Conservation (phyloP, 2,329 filamentous ascomycete genomes). For the Hysterium pulicare region DNA sequence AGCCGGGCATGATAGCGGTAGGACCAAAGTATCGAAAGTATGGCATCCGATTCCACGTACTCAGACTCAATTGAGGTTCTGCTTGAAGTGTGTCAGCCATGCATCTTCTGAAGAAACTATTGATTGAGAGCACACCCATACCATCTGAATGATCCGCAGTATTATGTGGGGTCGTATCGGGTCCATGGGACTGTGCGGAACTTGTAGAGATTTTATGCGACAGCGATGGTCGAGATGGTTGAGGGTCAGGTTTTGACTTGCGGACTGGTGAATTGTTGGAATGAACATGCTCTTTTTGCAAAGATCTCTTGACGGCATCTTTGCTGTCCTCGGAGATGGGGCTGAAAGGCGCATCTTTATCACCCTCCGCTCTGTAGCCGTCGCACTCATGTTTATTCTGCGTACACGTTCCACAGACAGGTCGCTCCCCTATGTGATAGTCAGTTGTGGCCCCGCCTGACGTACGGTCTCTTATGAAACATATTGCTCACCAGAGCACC, state of each 20-base stretch:
- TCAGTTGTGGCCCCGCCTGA: constrained; percentile 16
- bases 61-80: constrained; percentile 36
- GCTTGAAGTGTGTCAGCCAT: background rate
- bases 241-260: constrained; percentile 22
- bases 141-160: constrained; percentile 20
- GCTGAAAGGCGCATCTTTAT: constrained; percentile 11
- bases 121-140: constrained; percentile 6
- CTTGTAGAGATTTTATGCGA: background rate
- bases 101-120: background rate
- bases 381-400: constrained; percentile 49
- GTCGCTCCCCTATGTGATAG: constrained; percentile 31
- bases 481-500: constrained; percentile 43
- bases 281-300: constrained; percentile 17
- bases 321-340: constrained; percentile 12
- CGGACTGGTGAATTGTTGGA: constrained; percentile 9
- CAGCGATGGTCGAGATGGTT: constrained; percentile 13
- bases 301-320: constrained; percentile 11
- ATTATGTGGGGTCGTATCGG: constrained; percentile 18
- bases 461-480: constrained; percentile 34
- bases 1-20: constrained; percentile 85
- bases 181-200: constrained; percentile 14
- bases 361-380: constrained; percentile 42
- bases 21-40: constrained; percentile 91
- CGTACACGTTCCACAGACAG: constrained; percentile 44
- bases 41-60: constrained; percentile 65